Percentiles rank a stretch among this genome's conserved stretches.
phyloP scores from a whole-genome alignment of 306 rosid genomes.

The Herpetospermum pedunculosum region DNA sequence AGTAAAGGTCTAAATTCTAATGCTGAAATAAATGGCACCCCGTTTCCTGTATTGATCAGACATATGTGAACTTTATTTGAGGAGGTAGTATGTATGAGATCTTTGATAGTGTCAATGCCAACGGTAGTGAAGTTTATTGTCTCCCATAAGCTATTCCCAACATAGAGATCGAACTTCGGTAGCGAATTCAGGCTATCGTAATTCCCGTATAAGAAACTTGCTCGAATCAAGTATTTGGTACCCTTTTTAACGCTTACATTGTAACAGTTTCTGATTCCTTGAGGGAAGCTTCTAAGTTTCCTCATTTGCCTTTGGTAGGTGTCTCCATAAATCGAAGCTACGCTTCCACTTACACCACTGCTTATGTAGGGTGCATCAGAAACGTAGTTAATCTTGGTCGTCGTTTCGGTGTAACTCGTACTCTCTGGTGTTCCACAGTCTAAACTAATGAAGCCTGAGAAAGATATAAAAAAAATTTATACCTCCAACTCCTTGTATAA shows the following conservation, averaged over 20 bases:
- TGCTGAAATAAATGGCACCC: slow-evolving; percentile 30
- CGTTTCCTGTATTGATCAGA: slow-evolving; percentile 19
- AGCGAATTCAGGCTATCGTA: slow-evolving; percentile 12
- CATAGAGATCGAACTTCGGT: slow-evolving; percentile 14
- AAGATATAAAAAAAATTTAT: background rate
- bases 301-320: background rate
- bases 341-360: background rate
- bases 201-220: slow-evolving; percentile 17
- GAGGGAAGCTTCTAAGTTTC: slow-evolving; percentile 21
- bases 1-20: slow-evolving; percentile 25
- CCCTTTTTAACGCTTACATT: slow-evolving; percentile 4
- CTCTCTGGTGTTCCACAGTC: slow-evolving; percentile 6
- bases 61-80: slow-evolving; percentile 21
- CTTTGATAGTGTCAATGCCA: background rate
- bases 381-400: background rate
- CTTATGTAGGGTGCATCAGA: slow-evolving; percentile 8
- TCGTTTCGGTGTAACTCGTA: slow-evolving; percentile 3
- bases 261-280: slow-evolving; percentile 25
- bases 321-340: background rate
- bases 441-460: slow-evolving; percentile 14
- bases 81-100: slow-evolving; percentile 18
- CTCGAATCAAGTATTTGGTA: slow-evolving; percentile 21
- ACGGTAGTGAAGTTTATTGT: background rate
- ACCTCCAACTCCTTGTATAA: background rate
- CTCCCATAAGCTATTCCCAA: slow-evolving; percentile 19